A percentile compares a stretch with the other conserved stretches of the same genome.
These are phyloP conservation scores for Phytophthora boehmeriae DNA, from an alignment of 352 stramenopile species.

Conservation along the genomic window DNA sequence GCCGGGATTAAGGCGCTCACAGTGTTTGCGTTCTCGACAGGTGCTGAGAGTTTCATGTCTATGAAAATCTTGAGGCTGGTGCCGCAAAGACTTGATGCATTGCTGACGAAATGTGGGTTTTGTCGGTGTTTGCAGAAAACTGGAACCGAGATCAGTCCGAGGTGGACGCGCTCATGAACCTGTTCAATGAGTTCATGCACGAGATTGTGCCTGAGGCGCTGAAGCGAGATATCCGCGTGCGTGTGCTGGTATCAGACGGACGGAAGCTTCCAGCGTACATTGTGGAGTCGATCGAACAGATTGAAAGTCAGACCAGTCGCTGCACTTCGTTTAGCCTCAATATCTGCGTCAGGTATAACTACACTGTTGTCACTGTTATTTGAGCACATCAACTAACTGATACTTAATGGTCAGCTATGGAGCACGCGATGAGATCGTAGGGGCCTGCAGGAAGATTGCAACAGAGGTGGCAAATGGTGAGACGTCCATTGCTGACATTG, in stretches of 20 bases:
- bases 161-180: constrained; percentile 91
- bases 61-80: constrained; percentile 1
- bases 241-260: constrained; percentile 87
- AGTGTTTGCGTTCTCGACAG: constrained; percentile 96
- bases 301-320: constrained; percentile 89
- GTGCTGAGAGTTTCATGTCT: constrained; percentile 19
- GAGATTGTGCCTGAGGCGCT: constrained; percentile 91
- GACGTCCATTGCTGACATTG: constrained; percentile 70
- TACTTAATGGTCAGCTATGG: constrained; percentile 89
- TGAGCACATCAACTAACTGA: background rate
- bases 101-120: constrained; percentile 2
- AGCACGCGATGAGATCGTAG: constrained; percentile 94
- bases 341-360: constrained; percentile 77
- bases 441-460: constrained; percentile 90
- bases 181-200: constrained; percentile 96
- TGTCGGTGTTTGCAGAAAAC: constrained; percentile 80
- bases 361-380: background rate
- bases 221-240: constrained; percentile 92
- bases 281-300: constrained; percentile 66
- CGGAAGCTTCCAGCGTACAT: constrained; percentile 76
- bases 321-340: constrained; percentile 85
- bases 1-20: constrained; percentile 91
- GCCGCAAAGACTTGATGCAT: background rate
- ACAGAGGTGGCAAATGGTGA: constrained; percentile 75
- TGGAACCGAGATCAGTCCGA: constrained; percentile 92